A percentile compares a stretch with the other conserved stretches of the same genome.
Evolutionary conservation across 805 yeast species (phyloP).

Genomic region (Saccharomycopsis fodiens): DNA sequence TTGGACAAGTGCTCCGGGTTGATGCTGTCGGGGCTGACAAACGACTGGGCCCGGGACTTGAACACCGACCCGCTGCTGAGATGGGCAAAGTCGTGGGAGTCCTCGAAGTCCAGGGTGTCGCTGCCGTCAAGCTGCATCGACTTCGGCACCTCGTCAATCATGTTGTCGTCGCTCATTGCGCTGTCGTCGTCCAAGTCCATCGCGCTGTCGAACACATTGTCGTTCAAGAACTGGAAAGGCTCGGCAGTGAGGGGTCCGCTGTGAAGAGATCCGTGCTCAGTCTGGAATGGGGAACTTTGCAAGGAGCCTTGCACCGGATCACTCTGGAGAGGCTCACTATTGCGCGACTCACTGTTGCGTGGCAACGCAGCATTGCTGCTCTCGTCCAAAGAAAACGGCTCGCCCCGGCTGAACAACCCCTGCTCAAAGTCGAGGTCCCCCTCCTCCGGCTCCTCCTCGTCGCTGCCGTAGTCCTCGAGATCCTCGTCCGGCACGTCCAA

Average conservation of each 20-base stretch:
- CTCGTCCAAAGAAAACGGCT: no score
- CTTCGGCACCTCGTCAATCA: not conserved
- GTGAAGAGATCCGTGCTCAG: not conserved
- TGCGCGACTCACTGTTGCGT: no score
- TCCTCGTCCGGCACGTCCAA: conserved; percentile 19
- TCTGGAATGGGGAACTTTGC: no score
- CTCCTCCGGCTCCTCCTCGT: conserved; percentile 27
- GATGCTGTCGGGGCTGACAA: conserved; percentile 5
- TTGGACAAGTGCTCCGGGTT: not conserved
- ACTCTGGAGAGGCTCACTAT: no score
- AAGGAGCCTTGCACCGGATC: no score
- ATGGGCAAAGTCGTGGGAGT: conserved; percentile 3
- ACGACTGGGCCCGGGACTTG: conserved; percentile 13
- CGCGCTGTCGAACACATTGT: conserved; percentile 6
- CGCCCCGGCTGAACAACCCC: not conserved
- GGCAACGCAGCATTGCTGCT: no score
- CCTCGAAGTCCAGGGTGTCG: conserved; percentile 12
- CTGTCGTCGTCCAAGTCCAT: conserved; percentile 6
- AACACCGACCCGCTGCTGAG: conserved; percentile 1
- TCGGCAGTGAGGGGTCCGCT: not conserved
- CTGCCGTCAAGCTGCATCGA: conserved; percentile 13
- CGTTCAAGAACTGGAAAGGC: no score
- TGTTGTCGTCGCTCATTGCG: no score
- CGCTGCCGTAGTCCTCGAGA: conserved; percentile 18
- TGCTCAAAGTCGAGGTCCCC: not conserved